Percentiles rank a stretch among this genome's conserved stretches.
Evolutionary conservation across 2,329 filamentous ascomycete genomes (phyloP).

Genomic region (Blastomyces parvus): DNA sequence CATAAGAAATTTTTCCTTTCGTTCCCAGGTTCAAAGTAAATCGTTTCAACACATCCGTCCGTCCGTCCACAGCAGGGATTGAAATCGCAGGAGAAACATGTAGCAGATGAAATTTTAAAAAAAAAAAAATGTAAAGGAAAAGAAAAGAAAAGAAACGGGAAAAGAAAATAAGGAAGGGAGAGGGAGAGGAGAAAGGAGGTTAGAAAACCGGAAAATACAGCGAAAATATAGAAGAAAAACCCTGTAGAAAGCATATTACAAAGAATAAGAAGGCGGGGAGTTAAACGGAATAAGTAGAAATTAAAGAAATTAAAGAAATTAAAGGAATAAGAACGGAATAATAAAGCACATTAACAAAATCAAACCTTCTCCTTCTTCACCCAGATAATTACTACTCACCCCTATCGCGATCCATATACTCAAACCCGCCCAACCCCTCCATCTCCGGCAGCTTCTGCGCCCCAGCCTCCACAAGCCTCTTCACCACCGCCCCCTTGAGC

Average conservation of each 20-base stretch:
- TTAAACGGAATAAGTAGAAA: background rate
- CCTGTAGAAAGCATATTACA: background rate
- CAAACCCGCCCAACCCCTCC: background rate
- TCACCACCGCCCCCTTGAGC: slow-evolving; percentile 4
- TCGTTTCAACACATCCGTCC: background rate
- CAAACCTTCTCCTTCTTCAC: background rate
- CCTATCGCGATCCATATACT: slow-evolving; percentile 2
- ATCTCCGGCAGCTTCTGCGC: background rate
- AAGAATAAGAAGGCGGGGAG: slow-evolving; percentile 2
- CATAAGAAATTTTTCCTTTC: background rate
- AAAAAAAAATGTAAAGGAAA: background rate
- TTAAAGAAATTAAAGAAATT: slow-evolving; percentile 2
- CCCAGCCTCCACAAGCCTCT: slow-evolving; percentile 5
- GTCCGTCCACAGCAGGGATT: background rate
- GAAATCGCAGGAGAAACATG: background rate
- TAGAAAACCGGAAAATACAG: background rate
- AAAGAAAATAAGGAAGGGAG: background rate
- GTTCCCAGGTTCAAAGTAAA: background rate
- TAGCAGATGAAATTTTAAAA: too few relatives aligned
- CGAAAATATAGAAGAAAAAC: background rate
- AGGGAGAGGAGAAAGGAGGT: too few relatives aligned
- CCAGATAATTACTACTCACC: background rate
- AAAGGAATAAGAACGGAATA: background rate
- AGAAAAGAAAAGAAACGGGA: background rate
- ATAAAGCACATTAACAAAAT: too few relatives aligned